Percentiles rank a stretch among this genome's conserved stretches.
Conservation (phyloP, 306 rosid genomes). For the Ziziphus jujuba region DNA sequence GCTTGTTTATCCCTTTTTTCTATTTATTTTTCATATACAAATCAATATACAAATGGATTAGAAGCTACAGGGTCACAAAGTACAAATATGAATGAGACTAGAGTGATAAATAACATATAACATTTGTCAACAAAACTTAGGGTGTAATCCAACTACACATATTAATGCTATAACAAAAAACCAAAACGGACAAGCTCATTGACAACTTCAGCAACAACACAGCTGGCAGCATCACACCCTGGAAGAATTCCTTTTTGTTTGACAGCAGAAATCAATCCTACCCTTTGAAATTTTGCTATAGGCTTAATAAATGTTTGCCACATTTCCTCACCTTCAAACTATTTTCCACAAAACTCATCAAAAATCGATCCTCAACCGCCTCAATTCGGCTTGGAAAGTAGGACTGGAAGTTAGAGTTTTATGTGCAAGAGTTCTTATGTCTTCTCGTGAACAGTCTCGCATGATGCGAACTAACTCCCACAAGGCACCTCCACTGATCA, state of each 20-base stretch:
- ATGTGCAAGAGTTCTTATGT: slow-evolving; percentile 88
- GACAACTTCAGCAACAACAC: slow-evolving; percentile 27
- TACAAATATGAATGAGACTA: slow-evolving; percentile 19
- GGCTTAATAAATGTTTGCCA: slow-evolving; percentile 6
- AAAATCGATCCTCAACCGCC: slow-evolving; percentile 61
- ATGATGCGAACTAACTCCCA: slow-evolving; percentile 95
- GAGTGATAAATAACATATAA: slow-evolving; percentile 9
- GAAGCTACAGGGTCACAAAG: slow-evolving; percentile 28
- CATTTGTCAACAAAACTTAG: slow-evolving; percentile 20
- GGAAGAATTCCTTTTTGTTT: slow-evolving; percentile 18
- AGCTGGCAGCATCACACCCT: slow-evolving; percentile 8
- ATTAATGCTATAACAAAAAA: slow-evolving; percentile 10
- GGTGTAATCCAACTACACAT: slow-evolving; percentile 27
- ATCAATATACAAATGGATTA: slow-evolving; percentile 50
- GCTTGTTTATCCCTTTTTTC: slow-evolving; percentile 10
- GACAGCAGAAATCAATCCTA: slow-evolving; percentile 7
- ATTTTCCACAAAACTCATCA: slow-evolving; percentile 27
- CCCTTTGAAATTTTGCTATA: slow-evolving; percentile 1
- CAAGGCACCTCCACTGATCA: slow-evolving; percentile 86
- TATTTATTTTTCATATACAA: slow-evolving; percentile 62
- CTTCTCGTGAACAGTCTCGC: slow-evolving; percentile 89
- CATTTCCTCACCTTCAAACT: slow-evolving; percentile 17
- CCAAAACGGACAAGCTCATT: slow-evolving; percentile 11
- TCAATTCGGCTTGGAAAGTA: slow-evolving; percentile 79
- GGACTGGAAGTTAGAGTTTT: slow-evolving; percentile 78